These are phyloP conservation scores for Hordeum marinum DNA, from an alignment of 176 grass and related monocot genomes.

Conservation along the genomic window DNA sequence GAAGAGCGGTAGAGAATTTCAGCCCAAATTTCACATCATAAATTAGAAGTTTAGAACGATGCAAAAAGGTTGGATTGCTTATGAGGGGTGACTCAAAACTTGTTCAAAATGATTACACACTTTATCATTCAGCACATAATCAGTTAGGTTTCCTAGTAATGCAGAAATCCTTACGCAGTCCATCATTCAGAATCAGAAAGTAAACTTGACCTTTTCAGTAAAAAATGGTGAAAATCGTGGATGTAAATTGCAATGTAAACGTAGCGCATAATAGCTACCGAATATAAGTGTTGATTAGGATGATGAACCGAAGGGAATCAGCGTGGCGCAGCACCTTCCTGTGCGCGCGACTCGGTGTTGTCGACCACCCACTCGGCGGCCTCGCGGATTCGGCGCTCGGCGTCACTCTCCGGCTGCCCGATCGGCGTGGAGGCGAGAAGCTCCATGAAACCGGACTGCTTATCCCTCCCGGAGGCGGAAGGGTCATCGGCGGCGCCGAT, in stretches of 20 bases:
- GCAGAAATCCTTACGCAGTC: background rate
- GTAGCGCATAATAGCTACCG: background rate
- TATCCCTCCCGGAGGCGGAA: slow-evolving; percentile 22
- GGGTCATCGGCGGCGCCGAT: slow-evolving; percentile 50
- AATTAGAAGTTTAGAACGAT: background rate
- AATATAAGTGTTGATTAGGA: background rate
- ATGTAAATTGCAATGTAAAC: background rate
- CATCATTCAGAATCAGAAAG: background rate
- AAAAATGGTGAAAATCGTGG: background rate
- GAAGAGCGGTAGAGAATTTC: background rate
- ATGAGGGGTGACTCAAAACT: background rate
- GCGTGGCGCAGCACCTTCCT: slow-evolving; percentile 28
- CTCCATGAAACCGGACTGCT: slow-evolving; percentile 48
- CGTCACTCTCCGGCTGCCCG: slow-evolving; percentile 51
- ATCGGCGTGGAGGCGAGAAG: slow-evolving; percentile 55
- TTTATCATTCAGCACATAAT: background rate
- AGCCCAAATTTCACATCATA: background rate
- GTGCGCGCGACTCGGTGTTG: slow-evolving; percentile 48
- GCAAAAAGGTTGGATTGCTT: background rate
- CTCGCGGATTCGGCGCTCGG: slow-evolving; percentile 68
- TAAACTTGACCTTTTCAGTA: background rate
- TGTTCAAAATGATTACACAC: background rate
- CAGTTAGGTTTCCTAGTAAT: background rate
- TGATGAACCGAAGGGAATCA: background rate
- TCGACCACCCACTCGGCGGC: slow-evolving; percentile 73